These are phyloP conservation scores for Discostella stelligera DNA, from an alignment of 352 stramenopile species.

Conservation along the genomic window DNA sequence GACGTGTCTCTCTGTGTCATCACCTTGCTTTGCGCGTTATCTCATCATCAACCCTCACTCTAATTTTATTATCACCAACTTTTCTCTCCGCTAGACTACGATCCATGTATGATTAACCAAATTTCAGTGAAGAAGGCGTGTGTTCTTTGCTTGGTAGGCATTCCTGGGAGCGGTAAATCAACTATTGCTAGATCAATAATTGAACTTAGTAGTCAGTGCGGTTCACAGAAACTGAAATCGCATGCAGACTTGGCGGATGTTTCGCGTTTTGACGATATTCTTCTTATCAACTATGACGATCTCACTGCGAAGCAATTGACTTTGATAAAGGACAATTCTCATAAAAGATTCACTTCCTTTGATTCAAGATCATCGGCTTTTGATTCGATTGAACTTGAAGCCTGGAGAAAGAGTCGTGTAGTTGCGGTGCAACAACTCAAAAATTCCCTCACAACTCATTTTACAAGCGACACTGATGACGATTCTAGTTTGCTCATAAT, in stretches of 20 bases:
- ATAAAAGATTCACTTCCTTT: background rate
- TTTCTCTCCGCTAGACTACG: background rate
- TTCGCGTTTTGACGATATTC: slow-evolving; percentile 18
- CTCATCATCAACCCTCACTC: too few relatives aligned
- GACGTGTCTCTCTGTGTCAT: too few relatives aligned
- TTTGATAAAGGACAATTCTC: background rate
- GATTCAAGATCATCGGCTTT: slow-evolving; percentile 9
- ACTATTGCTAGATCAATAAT: slow-evolving; percentile 45
- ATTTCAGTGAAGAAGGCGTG: slow-evolving; percentile 25
- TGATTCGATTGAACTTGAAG: slow-evolving; percentile 37
- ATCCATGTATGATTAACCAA: slow-evolving; percentile 1
- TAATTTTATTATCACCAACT: too few relatives aligned
- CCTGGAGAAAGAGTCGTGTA: slow-evolving; percentile 63
- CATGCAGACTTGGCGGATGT: background rate
- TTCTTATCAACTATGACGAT: slow-evolving; percentile 53
- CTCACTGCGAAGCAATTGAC: slow-evolving; percentile 30
- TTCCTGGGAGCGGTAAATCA: slow-evolving; percentile 72
- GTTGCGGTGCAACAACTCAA: slow-evolving; percentile 49
- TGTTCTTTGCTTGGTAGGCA: slow-evolving; percentile 61
- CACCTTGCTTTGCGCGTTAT: too few relatives aligned
- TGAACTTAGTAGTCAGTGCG: background rate
- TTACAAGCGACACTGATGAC: slow-evolving; percentile 7
- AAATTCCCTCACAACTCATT: slow-evolving; percentile 42
- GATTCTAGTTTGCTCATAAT: slow-evolving; percentile 52
- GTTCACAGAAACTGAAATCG: background rate